Evolutionary conservation across 2,329 filamentous ascomycete species (phyloP).

Genomic region (Didymella pomorum): DNA sequence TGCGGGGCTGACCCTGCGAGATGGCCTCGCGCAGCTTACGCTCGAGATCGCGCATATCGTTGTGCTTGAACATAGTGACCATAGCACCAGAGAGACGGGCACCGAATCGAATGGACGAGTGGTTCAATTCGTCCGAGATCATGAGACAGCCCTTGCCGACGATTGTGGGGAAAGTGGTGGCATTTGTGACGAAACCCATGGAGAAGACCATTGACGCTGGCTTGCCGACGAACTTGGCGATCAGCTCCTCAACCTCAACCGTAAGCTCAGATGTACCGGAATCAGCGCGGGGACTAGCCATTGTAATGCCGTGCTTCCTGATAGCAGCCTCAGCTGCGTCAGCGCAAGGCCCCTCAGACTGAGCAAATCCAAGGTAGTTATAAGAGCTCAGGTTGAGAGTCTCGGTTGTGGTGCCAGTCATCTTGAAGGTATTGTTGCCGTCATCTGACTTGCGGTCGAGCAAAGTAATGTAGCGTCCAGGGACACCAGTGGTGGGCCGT

Average conservation of each 20-base stretch:
- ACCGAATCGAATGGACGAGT: conserved; percentile 95
- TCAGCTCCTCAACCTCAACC: conserved; percentile 85
- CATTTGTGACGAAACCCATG: conserved; percentile 98
- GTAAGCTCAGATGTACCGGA: conserved; percentile 87
- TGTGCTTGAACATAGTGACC: conserved; percentile 97
- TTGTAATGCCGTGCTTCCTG: conserved; percentile 83
- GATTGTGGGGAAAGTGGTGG: conserved; percentile 88
- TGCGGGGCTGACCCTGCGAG: conserved; percentile 94
- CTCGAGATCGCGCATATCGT: conserved; percentile 90
- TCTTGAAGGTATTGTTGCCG: conserved; percentile 88
- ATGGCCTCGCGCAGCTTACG: conserved; percentile 87
- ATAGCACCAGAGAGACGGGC: conserved; percentile 93
- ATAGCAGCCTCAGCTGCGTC: conserved; percentile 89
- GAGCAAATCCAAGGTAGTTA: conserved; percentile 98
- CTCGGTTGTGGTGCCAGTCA: conserved; percentile 89
- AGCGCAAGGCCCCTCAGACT: conserved; percentile 95
- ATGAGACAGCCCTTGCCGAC: conserved; percentile 93
- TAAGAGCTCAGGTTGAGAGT: conserved; percentile 99
- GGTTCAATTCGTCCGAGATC: conserved; percentile 96
- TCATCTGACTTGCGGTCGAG: conserved; percentile 91
- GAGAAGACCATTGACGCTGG: conserved; percentile 96
- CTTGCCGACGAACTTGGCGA: conserved; percentile 93
- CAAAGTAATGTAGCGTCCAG: conserved; percentile 90
- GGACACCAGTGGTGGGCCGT: conserved; percentile 89
- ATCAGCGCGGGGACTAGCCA: conserved; percentile 82